Conservation (phyloP, 441 rosid genomes). For the Euphorbia schlechtendalii region DNA sequence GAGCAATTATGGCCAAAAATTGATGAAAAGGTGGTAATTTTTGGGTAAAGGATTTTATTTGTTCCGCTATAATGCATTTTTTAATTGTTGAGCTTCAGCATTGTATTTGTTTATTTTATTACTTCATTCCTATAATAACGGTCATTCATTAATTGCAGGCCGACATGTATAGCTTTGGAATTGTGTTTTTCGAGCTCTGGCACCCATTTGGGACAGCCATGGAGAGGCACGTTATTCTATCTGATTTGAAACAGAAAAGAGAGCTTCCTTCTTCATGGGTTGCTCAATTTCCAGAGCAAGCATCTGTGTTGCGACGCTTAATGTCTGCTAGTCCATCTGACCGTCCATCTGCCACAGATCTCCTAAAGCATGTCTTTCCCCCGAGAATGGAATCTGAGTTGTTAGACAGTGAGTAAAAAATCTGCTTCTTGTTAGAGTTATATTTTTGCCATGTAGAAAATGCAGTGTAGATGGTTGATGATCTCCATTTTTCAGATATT, state of each 20-base stretch:
- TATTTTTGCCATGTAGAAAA: neutral
- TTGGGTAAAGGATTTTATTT: conserved; percentile 21
- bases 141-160: conserved; percentile 43
- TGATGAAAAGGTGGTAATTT: conserved; percentile 89
- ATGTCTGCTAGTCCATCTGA: conserved; percentile 96
- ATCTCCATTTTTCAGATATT: conserved; percentile 49
- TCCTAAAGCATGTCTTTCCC: conserved; percentile 76
- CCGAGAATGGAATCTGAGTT: conserved; percentile 90
- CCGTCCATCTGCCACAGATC: conserved; percentile 92
- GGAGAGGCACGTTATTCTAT: conserved; percentile 73
- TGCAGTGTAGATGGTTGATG: conserved; percentile 3
- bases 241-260: conserved; percentile 81
- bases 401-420: conserved; percentile 65
- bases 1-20: conserved; percentile 99
- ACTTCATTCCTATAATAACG: neutral
- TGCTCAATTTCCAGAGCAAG: conserved; percentile 86
- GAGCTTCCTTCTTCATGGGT: conserved; percentile 79
- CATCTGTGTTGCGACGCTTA: conserved; percentile 59
- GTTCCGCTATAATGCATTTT: conserved; percentile 9
- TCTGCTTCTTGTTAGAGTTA: neutral
- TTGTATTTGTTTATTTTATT: conserved; percentile 10
- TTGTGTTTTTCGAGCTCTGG: conserved; percentile 95
- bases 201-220: conserved; percentile 93
- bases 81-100: conserved; percentile 2
- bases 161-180: conserved; percentile 97